Evolutionary conservation across 371 early-diverging fungal genomes (phyloP), one percentile per base, ranked within the genome.

Genomic region (Mucor circinelloides): DNA sequence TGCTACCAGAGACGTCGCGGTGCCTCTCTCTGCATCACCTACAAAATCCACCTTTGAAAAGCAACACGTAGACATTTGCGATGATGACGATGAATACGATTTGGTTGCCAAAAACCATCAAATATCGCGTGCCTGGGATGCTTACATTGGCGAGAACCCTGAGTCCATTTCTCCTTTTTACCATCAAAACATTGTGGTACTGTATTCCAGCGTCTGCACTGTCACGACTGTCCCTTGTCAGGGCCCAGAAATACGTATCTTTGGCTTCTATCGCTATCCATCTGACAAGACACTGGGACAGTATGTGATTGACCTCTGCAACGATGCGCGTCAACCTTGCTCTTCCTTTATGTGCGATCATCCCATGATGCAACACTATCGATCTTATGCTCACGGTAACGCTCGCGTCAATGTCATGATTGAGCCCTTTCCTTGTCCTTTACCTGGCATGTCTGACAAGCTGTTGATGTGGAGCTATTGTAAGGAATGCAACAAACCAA

Each of bases 401-500:
- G 92, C 93, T 6, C 80, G 91, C 21, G 82, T 97, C 21, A 92
- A 85, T 58, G 93, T 98, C 0, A 89, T 87, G 36, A 88, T 94
- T 5, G 92, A 94, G 62, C 82, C 83, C 17, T 80, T 87, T 48
- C 83, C 87, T 1, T 85, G 87, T 58, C 93, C 93, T 3, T 73
- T 86, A 25, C 83, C 84, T 21, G 89, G 90, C 3, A 87, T 93
- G 88, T 88, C 90, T 56, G 89, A 94, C 48, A 82, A 84, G 23
- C 87, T 97, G 27, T 72, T 94, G 34, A 96, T 97, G 96, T 97
- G 96, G 97, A 93, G 91, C 67, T 85, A 85, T 48, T 99, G 99
- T 74, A 85, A 80, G 50, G 65, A 85, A 15, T 97, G 98, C 71
- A 61, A 85, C 1, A 82, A 83, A 19, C 78, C 79, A 2, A 95